phyloP scores from a whole-genome alignment of 2,329 filamentous ascomycete genomes.

The Calonectria pteridis region DNA sequence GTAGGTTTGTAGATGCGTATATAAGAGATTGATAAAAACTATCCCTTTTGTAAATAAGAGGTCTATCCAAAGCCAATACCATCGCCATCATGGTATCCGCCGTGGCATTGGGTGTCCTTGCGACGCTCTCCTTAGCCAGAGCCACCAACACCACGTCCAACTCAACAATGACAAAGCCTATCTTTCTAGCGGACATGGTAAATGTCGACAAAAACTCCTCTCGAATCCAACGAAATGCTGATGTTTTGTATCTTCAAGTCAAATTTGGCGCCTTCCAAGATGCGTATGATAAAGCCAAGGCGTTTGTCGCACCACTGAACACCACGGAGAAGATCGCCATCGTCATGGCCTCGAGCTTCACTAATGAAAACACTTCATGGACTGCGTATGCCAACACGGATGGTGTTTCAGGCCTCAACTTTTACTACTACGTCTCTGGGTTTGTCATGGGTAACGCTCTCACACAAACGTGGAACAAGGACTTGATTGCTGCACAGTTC shows the following conservation, averaged over 20 bases:
- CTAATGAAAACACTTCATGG: neutral
- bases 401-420: conserved; percentile 13
- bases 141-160: neutral
- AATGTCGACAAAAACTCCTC: neutral
- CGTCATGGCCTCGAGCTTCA: conserved; percentile 1
- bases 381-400: neutral
- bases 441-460: conserved; percentile 3
- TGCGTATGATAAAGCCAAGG: conserved; percentile 6
- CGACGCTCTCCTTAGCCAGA: neutral
- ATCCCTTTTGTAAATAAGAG: neutral
- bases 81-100: neutral
- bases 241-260: neutral
- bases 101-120: neutral
- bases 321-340: conserved; percentile 15
- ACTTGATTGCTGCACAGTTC: neutral
- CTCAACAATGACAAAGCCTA: neutral
- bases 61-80: neutral
- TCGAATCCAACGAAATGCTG: neutral
- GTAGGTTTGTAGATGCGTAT: neutral
- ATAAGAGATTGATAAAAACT: neutral
- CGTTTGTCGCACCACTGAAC: neutral
- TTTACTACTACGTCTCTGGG: conserved; percentile 2
- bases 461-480: neutral
- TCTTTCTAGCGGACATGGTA: neutral
- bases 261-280: neutral